phyloP scores from a whole-genome alignment of 1,139 yeast species.

The Eremothecium sinecaudum region DNA sequence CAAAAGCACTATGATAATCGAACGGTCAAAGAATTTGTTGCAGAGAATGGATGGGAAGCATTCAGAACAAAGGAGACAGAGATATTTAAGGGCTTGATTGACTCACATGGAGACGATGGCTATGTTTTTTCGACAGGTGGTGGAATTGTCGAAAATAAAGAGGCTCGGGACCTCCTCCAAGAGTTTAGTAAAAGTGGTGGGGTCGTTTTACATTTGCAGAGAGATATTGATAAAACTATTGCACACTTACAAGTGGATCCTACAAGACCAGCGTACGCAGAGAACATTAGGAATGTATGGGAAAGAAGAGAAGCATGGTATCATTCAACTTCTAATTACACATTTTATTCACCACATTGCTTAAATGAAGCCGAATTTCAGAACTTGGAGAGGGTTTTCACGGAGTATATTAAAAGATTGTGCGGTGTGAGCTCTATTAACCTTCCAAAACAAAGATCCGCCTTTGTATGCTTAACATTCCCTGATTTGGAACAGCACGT shows the following conservation, averaged over 20 bases:
- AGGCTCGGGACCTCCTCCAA: slow-evolving; percentile 55
- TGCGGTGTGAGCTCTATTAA: slow-evolving; percentile 44
- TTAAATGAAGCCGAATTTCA: slow-evolving; percentile 45
- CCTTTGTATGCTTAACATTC: slow-evolving; percentile 64
- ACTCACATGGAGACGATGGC: slow-evolving; percentile 40
- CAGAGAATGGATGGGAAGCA: slow-evolving; percentile 71
- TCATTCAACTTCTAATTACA: slow-evolving; percentile 67
- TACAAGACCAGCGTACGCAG: slow-evolving; percentile 76
- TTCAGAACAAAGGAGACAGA: slow-evolving; percentile 66
- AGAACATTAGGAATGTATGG: slow-evolving; percentile 81
- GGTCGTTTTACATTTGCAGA: slow-evolving; percentile 79
- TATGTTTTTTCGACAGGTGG: slow-evolving; percentile 91
- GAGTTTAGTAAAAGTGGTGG: slow-evolving; percentile 44
- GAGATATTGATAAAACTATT: slow-evolving; percentile 76
- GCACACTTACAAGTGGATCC: slow-evolving; percentile 65
- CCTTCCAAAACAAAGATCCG: slow-evolving; percentile 50
- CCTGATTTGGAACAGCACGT: slow-evolving; percentile 44
- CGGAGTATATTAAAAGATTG: slow-evolving; percentile 48
- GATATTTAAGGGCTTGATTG: slow-evolving; percentile 46
- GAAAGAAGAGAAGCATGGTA: slow-evolving; percentile 71
- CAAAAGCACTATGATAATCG: slow-evolving; percentile 43
- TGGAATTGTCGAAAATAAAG: slow-evolving; percentile 76
- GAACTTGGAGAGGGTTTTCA: slow-evolving; percentile 51
- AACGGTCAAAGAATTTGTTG: slow-evolving; percentile 60
- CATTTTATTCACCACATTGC: slow-evolving; percentile 73